Percentiles rank a stretch among this genome's conserved stretches.
Conservation (phyloP, 805 yeast genomes). For the Blastobotrys robertii region DNA sequence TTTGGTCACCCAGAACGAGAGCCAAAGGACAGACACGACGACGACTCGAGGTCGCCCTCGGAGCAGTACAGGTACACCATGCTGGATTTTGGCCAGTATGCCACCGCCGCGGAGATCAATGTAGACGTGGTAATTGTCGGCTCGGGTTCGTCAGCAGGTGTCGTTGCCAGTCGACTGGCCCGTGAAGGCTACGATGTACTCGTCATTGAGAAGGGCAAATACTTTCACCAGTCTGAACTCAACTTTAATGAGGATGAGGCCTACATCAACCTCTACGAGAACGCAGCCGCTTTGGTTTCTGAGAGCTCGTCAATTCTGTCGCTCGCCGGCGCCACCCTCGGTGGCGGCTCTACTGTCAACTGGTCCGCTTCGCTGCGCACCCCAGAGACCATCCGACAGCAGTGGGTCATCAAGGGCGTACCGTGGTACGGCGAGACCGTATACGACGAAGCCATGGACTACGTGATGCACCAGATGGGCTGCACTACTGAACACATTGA, state of each 20-base stretch:
- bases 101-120: constrained; percentile 14
- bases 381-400: constrained; percentile 40
- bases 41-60: constrained; percentile 24
- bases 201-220: constrained; percentile 43
- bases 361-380: constrained; percentile 47
- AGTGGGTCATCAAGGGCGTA: constrained; percentile 38
- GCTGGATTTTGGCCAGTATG: constrained; percentile 12
- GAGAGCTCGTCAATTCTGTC: constrained; percentile 29
- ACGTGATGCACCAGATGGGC: constrained; percentile 41
- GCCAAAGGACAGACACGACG: constrained; percentile 2
- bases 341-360: constrained; percentile 50
- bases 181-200: constrained; percentile 35
- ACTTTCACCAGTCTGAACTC: constrained; percentile 30
- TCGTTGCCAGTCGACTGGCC: constrained; percentile 38
- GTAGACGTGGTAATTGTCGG: constrained; percentile 33
- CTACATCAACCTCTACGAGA: constrained; percentile 31
- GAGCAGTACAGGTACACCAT: constrained; percentile 26
- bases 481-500: constrained; percentile 30
- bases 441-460: constrained; percentile 37
- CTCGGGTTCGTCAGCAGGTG: constrained; percentile 47
- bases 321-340: constrained; percentile 45
- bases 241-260: constrained; percentile 33
- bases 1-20: constrained; percentile 30
- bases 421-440: constrained; percentile 36
- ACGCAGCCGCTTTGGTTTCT: constrained; percentile 30